Evolutionary conservation across 768 basidiomycete genomes (phyloP).

Genomic region (Psilocybe tampanensis): DNA sequence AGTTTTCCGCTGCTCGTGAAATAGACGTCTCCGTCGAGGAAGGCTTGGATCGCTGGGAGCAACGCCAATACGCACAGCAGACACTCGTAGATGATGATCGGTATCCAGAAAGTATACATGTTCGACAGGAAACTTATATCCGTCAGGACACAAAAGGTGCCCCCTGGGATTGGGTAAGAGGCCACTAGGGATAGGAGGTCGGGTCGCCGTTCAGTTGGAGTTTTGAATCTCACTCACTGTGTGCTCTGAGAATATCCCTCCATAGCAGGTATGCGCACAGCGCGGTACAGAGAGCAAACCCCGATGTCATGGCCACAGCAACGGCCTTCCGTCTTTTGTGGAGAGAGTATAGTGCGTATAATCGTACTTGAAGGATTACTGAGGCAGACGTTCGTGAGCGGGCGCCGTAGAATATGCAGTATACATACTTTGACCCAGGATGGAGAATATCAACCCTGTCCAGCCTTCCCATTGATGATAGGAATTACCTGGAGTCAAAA

Average conservation of each 20-base stretch:
- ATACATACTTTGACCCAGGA: not conserved
- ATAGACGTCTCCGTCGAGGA: not conserved
- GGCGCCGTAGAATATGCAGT: no score
- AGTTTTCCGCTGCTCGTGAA: not conserved
- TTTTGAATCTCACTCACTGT: not conserved
- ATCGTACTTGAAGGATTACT: constrained; percentile 4
- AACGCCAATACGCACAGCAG: not conserved
- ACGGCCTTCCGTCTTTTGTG: not conserved
- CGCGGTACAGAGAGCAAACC: not conserved
- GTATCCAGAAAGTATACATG: constrained; percentile 8
- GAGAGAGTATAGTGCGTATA: constrained; percentile 2
- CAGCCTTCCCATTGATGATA: constrained; percentile 7
- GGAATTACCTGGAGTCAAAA: not conserved
- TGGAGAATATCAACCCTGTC: not conserved
- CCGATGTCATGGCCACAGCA: not conserved
- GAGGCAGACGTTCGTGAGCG: no score
- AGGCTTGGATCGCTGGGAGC: not conserved
- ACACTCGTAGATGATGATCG: not conserved
- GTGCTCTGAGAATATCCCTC: not conserved
- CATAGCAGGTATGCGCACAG: not conserved
- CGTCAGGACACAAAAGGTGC: not conserved
- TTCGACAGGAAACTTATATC: not conserved
- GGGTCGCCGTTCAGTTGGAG: no score
- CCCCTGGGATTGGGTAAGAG: not conserved
- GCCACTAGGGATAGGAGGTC: no score